Conservation (phyloP, 208 protist species). For the Tritrichomonas foetus region DNA sequence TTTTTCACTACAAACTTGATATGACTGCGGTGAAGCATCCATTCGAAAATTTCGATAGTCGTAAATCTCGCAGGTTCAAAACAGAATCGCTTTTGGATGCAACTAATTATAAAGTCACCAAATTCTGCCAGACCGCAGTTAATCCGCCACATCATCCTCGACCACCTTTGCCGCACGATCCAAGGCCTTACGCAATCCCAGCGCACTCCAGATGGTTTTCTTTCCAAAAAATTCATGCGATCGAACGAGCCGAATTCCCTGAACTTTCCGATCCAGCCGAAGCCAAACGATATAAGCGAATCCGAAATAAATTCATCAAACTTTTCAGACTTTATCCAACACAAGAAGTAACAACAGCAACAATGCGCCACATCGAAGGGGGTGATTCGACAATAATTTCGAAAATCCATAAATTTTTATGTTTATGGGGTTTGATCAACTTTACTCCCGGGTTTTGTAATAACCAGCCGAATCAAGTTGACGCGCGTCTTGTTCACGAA, state of each 20-base stretch:
- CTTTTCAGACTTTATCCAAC: slow-evolving; percentile 7
- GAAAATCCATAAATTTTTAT: background rate
- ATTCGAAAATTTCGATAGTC: too few species aligned
- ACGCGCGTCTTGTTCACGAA: background rate
- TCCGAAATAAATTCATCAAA: background rate
- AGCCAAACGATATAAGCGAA: background rate
- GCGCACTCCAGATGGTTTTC: slow-evolving; percentile 7
- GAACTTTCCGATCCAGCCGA: background rate
- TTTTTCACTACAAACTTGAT: too few species aligned
- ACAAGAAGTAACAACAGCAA: background rate
- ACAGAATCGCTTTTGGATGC: too few species aligned
- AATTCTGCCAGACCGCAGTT: background rate
- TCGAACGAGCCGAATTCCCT: background rate
- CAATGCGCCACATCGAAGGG: background rate
- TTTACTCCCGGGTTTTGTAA: background rate
- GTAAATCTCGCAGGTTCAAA: too few species aligned
- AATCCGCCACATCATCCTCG: background rate
- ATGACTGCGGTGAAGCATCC: too few species aligned
- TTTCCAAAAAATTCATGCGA: background rate
- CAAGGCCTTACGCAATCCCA: background rate
- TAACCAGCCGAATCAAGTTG: background rate
- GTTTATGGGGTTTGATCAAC: background rate
- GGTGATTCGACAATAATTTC: background rate
- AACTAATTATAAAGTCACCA: too few species aligned
- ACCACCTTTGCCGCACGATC: background rate